Evolutionary conservation across 371 early-diverging fungal genomes (phyloP).

Genomic region (Dichotomocladium elegans): DNA sequence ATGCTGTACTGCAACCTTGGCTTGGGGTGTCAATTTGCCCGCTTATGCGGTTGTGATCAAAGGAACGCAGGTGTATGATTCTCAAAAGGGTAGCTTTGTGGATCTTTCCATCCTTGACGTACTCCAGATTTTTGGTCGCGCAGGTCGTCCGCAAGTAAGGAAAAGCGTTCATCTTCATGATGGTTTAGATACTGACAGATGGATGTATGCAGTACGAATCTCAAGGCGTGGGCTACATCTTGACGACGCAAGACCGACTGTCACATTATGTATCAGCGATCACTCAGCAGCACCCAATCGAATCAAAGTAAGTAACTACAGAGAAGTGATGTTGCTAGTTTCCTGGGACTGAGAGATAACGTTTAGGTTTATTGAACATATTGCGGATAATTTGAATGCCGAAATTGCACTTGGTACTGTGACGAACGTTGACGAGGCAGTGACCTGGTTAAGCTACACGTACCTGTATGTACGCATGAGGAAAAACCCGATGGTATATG

Average conservation of each 20-base stretch:
- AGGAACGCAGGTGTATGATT: constrained; percentile 96
- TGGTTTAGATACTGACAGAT: not conserved
- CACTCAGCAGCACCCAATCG: constrained; percentile 96
- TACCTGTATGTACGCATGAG: constrained; percentile 97
- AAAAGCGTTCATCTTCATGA: not conserved
- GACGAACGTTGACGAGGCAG: constrained; percentile 89
- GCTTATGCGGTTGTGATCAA: constrained; percentile 99
- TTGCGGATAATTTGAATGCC: constrained; percentile 95
- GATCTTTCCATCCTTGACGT: constrained; percentile 95
- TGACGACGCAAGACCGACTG: constrained; percentile 91
- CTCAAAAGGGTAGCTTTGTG: constrained; percentile 88
- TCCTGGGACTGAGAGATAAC: not conserved
- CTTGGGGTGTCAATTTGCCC: constrained; percentile 99
- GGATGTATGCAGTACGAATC: constrained; percentile 67
- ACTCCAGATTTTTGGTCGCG: constrained; percentile 99
- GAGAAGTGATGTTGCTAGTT: not conserved
- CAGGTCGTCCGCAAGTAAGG: constrained; percentile 88
- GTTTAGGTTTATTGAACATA: constrained; percentile 69
- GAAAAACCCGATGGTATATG: constrained; percentile 91
- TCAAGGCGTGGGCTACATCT: constrained; percentile 86
- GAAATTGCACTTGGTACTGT: constrained; percentile 97
- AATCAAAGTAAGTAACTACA: constrained; percentile 61
- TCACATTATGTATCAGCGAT: constrained; percentile 93
- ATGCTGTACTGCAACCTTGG: constrained; percentile 99
- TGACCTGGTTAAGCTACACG: constrained; percentile 97